Percentiles rank a stretch among this genome's conserved stretches.
Conservation (phyloP, 345 rosid species). For the Psidium friedrichsthalianum region DNA sequence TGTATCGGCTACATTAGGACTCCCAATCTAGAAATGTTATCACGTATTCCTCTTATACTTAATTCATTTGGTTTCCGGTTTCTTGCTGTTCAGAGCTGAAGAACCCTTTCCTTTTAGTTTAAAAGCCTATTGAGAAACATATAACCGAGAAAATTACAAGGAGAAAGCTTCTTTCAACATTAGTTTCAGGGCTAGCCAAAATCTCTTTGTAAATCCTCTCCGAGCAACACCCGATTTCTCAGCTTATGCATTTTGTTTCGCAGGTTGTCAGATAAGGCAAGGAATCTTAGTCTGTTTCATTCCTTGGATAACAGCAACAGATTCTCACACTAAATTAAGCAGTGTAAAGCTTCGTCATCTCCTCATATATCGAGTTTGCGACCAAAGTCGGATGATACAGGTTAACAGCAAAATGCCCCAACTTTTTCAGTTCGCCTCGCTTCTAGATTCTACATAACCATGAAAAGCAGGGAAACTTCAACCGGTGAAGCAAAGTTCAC, state of each 20-base stretch:
- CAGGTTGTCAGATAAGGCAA: background rate
- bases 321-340: background rate
- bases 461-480: background rate
- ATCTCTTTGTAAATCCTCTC: background rate
- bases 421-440: background rate
- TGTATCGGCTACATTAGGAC: background rate
- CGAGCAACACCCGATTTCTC: background rate
- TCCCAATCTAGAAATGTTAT: background rate
- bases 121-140: background rate
- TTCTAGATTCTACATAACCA: background rate
- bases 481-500: background rate
- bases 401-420: background rate
- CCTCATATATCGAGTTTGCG: background rate
- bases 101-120: background rate
- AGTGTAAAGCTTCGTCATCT: background rate
- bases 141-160: background rate
- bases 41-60: background rate
- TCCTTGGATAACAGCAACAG: background rate
- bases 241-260: background rate
- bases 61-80: background rate
- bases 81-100: background rate
- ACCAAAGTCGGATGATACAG: background rate
- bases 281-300: background rate
- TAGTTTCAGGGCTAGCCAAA: background rate
- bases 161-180: background rate